Conservation (phyloP, 78 protist genomes). For the Tieghemostelium lacteum region DNA sequence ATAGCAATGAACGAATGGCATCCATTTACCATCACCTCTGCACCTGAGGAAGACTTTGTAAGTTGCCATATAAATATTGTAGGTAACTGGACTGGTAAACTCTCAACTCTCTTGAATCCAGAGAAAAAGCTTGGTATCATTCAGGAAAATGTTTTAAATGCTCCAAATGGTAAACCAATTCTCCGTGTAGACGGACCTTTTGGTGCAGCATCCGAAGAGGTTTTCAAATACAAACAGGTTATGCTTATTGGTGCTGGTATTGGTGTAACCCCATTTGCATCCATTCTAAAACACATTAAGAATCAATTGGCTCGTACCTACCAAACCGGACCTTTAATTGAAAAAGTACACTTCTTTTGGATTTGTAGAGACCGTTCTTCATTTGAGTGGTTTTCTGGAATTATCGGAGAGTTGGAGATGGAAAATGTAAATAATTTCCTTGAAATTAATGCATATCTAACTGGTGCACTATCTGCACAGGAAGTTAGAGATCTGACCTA, state of each 20-base stretch:
- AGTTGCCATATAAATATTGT: slow-evolving; percentile 89
- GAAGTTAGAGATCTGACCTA: slow-evolving; percentile 85
- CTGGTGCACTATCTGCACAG: slow-evolving; percentile 83
- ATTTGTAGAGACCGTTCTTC: slow-evolving; percentile 83
- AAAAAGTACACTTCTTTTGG: slow-evolving; percentile 89
- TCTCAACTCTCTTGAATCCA: slow-evolving; percentile 76
- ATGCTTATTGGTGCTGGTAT: slow-evolving; percentile 93
- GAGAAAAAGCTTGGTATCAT: slow-evolving; percentile 75
- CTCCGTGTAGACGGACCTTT: slow-evolving; percentile 94
- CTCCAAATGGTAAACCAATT: slow-evolving; percentile 82
- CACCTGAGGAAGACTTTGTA: slow-evolving; percentile 91
- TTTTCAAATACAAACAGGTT: slow-evolving; percentile 81
- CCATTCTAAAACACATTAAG: slow-evolving; percentile 84
- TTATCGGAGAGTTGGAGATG: slow-evolving; percentile 81
- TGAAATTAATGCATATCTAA: slow-evolving; percentile 83
- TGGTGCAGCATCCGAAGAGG: slow-evolving; percentile 92
- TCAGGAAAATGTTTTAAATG: slow-evolving; percentile 77
- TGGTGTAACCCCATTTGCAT: slow-evolving; percentile 96
- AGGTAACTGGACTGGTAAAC: slow-evolving; percentile 85
- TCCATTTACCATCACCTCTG: slow-evolving; percentile 94
- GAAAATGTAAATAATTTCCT: slow-evolving; percentile 74
- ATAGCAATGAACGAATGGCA: slow-evolving; percentile 92
- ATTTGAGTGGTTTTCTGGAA: slow-evolving; percentile 86
- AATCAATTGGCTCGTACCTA: slow-evolving; percentile 38
- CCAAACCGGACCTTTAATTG: slow-evolving; percentile 34